Evolutionary conservation across 345 rosid genomes (phyloP), one percentile per base, ranked within the genome.

Genomic region (Boechera retrofracta): DNA sequence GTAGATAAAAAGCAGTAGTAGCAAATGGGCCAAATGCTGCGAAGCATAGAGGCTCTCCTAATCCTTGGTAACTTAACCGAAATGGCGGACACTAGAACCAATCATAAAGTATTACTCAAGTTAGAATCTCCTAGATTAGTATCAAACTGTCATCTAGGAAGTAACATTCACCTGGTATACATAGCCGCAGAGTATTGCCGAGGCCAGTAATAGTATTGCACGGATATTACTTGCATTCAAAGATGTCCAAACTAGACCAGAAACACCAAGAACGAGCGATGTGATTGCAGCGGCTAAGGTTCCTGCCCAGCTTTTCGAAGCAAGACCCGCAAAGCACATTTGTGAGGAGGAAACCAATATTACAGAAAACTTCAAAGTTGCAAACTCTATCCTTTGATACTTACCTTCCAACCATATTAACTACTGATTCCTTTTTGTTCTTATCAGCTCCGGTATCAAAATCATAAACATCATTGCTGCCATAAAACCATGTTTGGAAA

Each of bases 1-100:
- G 75, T 41, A 88, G 66, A 85, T 94, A 94, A 73, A 94, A 94
- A 24, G 94, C 97, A 18, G 89, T 83, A 4, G 96, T 94, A 45
- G 98, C 94, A 80, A 94, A 91, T n/a, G 95, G 98, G 41, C 98
- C 97, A 61, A 91, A 94, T 39, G 97, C 96, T 42, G 94, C 91
- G 70, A 91, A 94, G 76, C 96, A 91, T 81, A 94, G 76, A 3
- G 98, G 96, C 87, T 94, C 97, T 78, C 98, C 98, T 61, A 94
- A 66, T 80, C 98, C 97, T 64, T 82, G 91, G 87, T 91, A 94
- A 83, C 96, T 91, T 75, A 91, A 76, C 75, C 97, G 84, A 80
- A 94, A 94, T 59, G 97, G 98, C 0, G 98, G 98, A 82, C 97
- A 94, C 98, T 90, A 57, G 74, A 67, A 69, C 39, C 44, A 60